These are phyloP conservation scores for Mollisiaceae sp. DNA, from an alignment of 2,329 filamentous ascomycete genomes.

Conservation along the genomic window DNA sequence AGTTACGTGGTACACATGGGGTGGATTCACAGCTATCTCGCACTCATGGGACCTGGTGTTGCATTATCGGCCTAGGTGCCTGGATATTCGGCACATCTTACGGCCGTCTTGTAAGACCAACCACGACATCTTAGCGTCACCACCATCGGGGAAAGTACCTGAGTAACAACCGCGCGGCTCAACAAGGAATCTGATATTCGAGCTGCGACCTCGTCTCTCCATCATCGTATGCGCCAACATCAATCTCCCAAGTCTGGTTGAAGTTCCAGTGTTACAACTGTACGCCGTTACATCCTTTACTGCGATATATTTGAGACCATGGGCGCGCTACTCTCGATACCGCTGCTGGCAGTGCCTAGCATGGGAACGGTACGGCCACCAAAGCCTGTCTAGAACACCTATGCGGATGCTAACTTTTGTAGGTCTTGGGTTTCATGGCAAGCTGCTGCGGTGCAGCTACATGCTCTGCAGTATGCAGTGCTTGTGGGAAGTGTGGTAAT, in stretches of 20 bases:
- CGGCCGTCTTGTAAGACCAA: background rate
- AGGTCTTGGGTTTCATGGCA: slow-evolving; percentile 79
- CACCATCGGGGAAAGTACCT: background rate
- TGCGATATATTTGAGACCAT: slow-evolving; percentile 53
- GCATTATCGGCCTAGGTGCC: background rate
- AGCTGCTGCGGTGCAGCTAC: slow-evolving; percentile 97
- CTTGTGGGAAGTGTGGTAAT: slow-evolving; percentile 96
- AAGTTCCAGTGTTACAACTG: slow-evolving; percentile 9
- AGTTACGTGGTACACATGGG: slow-evolving; percentile 10
- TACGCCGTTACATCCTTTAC: slow-evolving; percentile 6
- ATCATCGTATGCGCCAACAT: slow-evolving; percentile 20
- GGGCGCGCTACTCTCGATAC: slow-evolving; percentile 90
- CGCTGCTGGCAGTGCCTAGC: slow-evolving; percentile 86
- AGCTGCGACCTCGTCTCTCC: background rate
- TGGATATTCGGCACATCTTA: slow-evolving; percentile 5
- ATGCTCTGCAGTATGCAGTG: slow-evolving; percentile 93
- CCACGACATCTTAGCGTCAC: background rate
- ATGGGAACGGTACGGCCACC: slow-evolving; percentile 73
- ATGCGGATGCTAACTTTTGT: slow-evolving; percentile 31
- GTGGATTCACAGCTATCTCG: background rate
- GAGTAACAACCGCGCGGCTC: slow-evolving; percentile 6
- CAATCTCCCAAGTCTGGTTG: slow-evolving; percentile 15
- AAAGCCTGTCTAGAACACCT: background rate
- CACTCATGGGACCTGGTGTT: slow-evolving; percentile 4
- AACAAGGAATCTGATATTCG: slow-evolving; percentile 8